Percentiles rank a stretch among this genome's conserved stretches.
phyloP scores from a whole-genome alignment of 1,139 yeast species.

The Scheffersomyces lignicola region DNA sequence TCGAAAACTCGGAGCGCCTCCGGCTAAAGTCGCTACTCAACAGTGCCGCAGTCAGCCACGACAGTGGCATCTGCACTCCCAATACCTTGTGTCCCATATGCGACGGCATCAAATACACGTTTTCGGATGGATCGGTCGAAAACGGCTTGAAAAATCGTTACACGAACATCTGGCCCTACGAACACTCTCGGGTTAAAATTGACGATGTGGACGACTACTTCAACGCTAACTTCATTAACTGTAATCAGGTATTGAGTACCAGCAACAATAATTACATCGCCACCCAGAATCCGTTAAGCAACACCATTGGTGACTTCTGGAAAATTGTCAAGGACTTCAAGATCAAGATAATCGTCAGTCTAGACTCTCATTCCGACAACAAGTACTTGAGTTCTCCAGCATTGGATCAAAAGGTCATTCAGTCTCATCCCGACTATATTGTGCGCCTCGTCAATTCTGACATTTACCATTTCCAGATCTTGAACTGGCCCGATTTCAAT shows the following conservation, averaged over 20 bases:
- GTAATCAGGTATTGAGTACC: constrained; percentile 14
- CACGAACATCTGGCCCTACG: constrained; percentile 48
- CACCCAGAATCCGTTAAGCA: constrained; percentile 43
- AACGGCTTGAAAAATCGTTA: constrained; percentile 47
- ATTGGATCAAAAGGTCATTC: constrained; percentile 3
- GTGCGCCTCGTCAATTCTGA: constrained; percentile 22
- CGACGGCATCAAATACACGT: constrained; percentile 42
- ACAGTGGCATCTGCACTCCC: constrained; percentile 41
- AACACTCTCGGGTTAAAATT: constrained; percentile 44
- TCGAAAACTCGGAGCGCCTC: constrained; percentile 51
- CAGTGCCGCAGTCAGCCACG: constrained; percentile 6
- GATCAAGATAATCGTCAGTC: constrained; percentile 65
- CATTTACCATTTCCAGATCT: constrained; percentile 67
- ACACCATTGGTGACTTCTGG: constrained; percentile 48
- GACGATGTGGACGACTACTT: constrained; percentile 38
- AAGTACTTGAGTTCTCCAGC: constrained; percentile 6
- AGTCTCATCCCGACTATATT: constrained; percentile 6
- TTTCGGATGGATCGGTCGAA: constrained; percentile 52
- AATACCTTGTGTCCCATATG: constrained; percentile 45
- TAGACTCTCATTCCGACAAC: constrained; percentile 45
- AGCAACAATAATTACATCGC: constrained; percentile 37
- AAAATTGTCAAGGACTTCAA: constrained; percentile 50
- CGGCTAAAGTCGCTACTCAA: constrained; percentile 37
- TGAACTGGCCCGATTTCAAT: constrained; percentile 83
- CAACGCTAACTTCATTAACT: constrained; percentile 40